Evolutionary conservation across 176 grass and related monocot species (phyloP), one percentile per base, ranked within the genome.

Genomic region (Aegilops tauschii): DNA sequence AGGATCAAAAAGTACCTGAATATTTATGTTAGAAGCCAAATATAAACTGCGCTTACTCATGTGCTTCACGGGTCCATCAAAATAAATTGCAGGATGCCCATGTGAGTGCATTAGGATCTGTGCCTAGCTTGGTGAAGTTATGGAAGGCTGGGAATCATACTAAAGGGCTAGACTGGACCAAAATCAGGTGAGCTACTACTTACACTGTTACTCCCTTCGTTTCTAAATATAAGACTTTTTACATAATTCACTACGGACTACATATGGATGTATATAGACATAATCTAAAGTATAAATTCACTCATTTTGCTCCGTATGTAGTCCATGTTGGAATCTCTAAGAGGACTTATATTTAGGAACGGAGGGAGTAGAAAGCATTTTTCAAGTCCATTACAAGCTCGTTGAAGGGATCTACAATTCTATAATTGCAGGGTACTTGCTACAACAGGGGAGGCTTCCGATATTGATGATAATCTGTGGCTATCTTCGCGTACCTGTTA

Each of bases 391-490:
- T 84, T 49, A 66, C 12, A 64, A 76, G 31, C 9, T 50, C 28
- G 74, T 40, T 36, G 28, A 72, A 88, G n/a, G 45, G 20, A 80
- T 18, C 74, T 81, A 84, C 27, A 39, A 34, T 82, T 47, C 78
- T 50, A 63, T 80, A 69, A 34, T 79, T 85, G 56, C 82, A 98
- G 96, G 87, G 73, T 88, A 84, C 88, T 92, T 80, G 90, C 66
- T 17, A 89, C 92, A 32, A 96, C 96, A 40, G 96, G 96, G 29
- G 96, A 98, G 90, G 96, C 92, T 66, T 98, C 96, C 64, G 92
- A 98, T 85, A 88, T 94, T 54, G 93, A 98, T 92, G 96, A 96
- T 84, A 81, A 92, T 88, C 76, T 98, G 14, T 98, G 96, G 96
- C 50, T 98, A 82, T 94, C 88, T 82, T 98, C 96, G 13, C 86